Percentiles rank a stretch among this genome's conserved stretches.
Conservation (phyloP, 1,284 basidiomycete genomes). For the Ceratobasidium sp. region DNA sequence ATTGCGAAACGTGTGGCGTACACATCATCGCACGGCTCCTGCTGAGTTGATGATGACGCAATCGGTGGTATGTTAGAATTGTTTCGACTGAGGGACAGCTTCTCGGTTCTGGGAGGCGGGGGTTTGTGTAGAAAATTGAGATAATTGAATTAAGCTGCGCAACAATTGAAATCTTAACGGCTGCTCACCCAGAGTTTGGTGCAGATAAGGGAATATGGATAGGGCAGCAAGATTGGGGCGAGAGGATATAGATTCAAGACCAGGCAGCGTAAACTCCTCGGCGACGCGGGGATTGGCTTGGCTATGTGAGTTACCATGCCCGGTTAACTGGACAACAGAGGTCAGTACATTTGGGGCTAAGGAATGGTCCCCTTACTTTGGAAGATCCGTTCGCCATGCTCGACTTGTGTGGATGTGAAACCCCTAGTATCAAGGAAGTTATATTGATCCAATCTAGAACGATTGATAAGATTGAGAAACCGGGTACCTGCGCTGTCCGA, state of each 20-base stretch:
- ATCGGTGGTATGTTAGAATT: constrained; percentile 38
- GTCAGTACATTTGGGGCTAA: neutral
- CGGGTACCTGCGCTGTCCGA: constrained; percentile 40
- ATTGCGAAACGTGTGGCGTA: constrained; percentile 43
- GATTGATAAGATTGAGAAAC: neutral
- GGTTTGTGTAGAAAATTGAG: constrained; percentile 11
- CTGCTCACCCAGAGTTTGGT: constrained; percentile 39
- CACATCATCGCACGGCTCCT: constrained; percentile 33
- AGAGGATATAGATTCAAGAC: constrained; percentile 28
- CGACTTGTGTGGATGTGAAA: constrained; percentile 33
- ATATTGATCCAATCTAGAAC: neutral
- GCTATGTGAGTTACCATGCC: constrained; percentile 23
- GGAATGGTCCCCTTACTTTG: constrained; percentile 22
- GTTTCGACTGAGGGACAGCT: constrained; percentile 22
- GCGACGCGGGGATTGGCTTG: constrained; percentile 44
- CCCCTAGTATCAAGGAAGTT: neutral
- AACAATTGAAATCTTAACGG: neutral
- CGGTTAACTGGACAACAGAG: neutral
- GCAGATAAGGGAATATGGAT: constrained; percentile 45
- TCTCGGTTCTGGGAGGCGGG: constrained; percentile 25
- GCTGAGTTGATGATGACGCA: constrained; percentile 26
- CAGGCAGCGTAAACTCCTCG: constrained; percentile 41
- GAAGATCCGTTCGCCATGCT: constrained; percentile 37
- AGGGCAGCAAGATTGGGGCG: constrained; percentile 25
- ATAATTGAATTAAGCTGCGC: neutral